phyloP scores from a whole-genome alignment of 1,284 basidiomycete genomes.

The Singerocomus rubriflavus region DNA sequence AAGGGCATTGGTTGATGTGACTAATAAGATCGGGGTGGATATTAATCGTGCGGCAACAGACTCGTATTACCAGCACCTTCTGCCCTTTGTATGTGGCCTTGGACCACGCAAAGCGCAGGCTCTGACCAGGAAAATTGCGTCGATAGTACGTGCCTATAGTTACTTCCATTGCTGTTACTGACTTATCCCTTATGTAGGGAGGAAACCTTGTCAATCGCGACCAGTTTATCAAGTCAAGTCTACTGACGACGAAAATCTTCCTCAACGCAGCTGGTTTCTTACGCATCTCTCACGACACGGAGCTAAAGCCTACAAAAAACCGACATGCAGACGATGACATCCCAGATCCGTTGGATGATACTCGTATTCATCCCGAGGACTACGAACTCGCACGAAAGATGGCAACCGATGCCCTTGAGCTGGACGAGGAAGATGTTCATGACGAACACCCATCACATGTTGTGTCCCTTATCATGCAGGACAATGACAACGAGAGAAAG shows the following conservation, averaged over 20 bases:
- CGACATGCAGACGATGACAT: constrained; percentile 69
- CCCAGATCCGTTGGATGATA: constrained; percentile 91
- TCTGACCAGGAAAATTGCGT: constrained; percentile 78
- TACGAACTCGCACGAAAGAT: constrained; percentile 98
- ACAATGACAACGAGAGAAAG: constrained; percentile 78
- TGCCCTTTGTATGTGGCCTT: constrained; percentile 91
- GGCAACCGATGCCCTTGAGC: constrained; percentile 95
- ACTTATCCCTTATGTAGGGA: constrained; percentile 47
- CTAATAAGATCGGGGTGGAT: constrained; percentile 93
- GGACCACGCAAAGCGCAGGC: constrained; percentile 93
- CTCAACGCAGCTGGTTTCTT: constrained; percentile 91
- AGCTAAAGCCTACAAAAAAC: constrained; percentile 59
- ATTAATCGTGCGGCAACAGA: constrained; percentile 91
- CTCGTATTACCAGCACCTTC: constrained; percentile 81
- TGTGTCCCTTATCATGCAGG: constrained; percentile 81
- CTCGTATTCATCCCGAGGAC: constrained; percentile 96
- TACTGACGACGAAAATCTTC: constrained; percentile 85
- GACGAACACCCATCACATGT: constrained; percentile 90
- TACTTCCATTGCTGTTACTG: constrained; percentile 4
- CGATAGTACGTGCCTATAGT: constrained; percentile 48
- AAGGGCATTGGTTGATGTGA: constrained; percentile 83
- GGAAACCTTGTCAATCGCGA: constrained; percentile 83
- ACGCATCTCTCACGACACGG: constrained; percentile 74
- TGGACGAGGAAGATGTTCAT: constrained; percentile 92
- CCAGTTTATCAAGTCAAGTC: constrained; percentile 77